Evolutionary conservation across 2,329 filamentous ascomycete genomes (phyloP), one percentile per base, ranked within the genome.

Genomic region (Periconia digitata): DNA sequence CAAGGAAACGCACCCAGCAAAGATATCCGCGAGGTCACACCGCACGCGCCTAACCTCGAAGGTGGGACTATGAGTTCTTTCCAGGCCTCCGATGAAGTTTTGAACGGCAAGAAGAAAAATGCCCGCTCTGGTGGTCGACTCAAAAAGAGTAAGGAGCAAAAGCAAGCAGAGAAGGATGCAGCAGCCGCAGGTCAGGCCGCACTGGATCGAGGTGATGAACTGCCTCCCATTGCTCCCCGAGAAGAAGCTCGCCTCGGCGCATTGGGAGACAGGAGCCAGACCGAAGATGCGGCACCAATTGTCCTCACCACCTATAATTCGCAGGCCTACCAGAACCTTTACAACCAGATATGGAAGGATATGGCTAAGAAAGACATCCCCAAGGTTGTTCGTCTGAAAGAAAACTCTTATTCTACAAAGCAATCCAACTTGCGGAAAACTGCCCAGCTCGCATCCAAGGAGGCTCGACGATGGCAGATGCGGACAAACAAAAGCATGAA

Each of bases 401-500:
- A 86, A 47, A 87, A 90, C 59, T 96, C 92, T 0, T 85, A 92
- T 49, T 83, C 85, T 8, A 95, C 87, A 32, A 95, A 95, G 68
- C 84, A 89, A 44, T 95, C 92, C n/a, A 99, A 99, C 62, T 82
- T 96, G 40, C 94, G 95, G 70, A 99, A 99, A 80, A 99, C 94
- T 0, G 94, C 92, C 13, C 92, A 97, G 61, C 79, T 99, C 35
- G 94, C 94, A 7, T 95, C 92, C 52, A 99, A 99, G 70, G 94
- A 99, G 74, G 92, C 94, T 45, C 91, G 95, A 66, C 83, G 95
- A 65, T 99, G 94, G 94, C 95, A 99, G 72, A 83, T 95, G 51
- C 88, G 91, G 36, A 99, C 94, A 45, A 99, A 99, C 78, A 97
- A 99, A 80, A 95, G 92, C 67, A 94, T 89, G 71, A 99, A 99